These are phyloP conservation scores for Calonectria honghensis DNA, from an alignment of 2,329 filamentous ascomycete species.

Conservation along the genomic window DNA sequence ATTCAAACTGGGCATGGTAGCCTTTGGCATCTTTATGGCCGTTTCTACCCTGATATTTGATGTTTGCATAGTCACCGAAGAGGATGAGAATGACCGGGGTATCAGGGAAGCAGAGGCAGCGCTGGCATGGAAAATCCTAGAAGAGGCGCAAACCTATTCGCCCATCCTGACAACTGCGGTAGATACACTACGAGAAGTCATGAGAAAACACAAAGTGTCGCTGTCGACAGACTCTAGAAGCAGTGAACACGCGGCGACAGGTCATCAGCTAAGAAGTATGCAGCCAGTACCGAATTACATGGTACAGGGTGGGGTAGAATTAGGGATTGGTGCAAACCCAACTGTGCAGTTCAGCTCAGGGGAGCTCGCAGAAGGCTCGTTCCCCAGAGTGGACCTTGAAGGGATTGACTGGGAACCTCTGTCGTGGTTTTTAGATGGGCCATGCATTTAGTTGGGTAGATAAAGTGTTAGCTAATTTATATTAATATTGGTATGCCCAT, in stretches of 20 bases:
- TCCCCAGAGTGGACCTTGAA: conserved; percentile 5
- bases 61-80: conserved; percentile 55
- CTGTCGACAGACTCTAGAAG: conserved; percentile 30
- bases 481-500: neutral
- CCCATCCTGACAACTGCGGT: conserved; percentile 54
- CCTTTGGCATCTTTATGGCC: conserved; percentile 60
- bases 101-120: conserved; percentile 51
- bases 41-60: conserved; percentile 59
- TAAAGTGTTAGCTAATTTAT: neutral
- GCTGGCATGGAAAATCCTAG: conserved; percentile 58
- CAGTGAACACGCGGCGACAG: neutral
- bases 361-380: conserved; percentile 7
- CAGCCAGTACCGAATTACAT: neutral
- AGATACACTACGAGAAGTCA: conserved; percentile 56
- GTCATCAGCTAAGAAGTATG: neutral
- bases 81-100: conserved; percentile 44
- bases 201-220: conserved; percentile 57
- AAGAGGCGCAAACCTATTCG: conserved; percentile 56
- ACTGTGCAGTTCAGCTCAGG: neutral
- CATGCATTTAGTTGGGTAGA: neutral
- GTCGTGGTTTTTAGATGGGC: conserved; percentile 15
- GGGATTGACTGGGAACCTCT: conserved; percentile 15
- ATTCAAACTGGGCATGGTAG: conserved; percentile 55
- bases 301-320: neutral
- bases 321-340: neutral